Base-by-base conservation (phyloP, 1,139 yeast genomes). In the Kodamaea fungicola region DNA sequence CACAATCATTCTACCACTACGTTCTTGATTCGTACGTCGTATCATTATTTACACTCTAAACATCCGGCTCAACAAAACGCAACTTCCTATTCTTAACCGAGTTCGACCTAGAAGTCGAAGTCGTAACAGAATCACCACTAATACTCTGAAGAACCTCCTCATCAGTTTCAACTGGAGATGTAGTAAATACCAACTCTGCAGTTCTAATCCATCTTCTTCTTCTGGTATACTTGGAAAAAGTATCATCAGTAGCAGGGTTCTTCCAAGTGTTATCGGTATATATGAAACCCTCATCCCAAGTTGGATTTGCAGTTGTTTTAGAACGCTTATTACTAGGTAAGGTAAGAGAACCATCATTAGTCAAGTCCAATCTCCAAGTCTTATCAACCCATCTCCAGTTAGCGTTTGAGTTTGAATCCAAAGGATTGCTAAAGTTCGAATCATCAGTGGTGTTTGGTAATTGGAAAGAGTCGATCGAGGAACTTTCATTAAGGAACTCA, bases 221-320 rank as follows among this genome's bases (percentile, higher is more conserved):
- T 59, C 98, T 76, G 6, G 98, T 92, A 55, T 88, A 92, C 61
- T 88, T 89, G 26, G 94, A 80, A 59, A 82, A 90, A 2, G 94
- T 74, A 56, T 90, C 96, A 42, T 87, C 96, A 0, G 95, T 79
- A 2, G 90, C 66, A 12, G 97, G 96, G 49, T 80, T 81, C 51
- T 86, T 87, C 98, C 98, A 92, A 5, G 95, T 83, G 57, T 89
- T 92, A 59, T 92, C 97, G 52, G 78, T 86, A 59, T 80, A 92
- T 36, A 92, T 77, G 63, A 75, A 92, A 0, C 96, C 98, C 42
- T 88, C 97, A 52, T 85, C 92, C 1, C 77, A 54, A 12, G 71
- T 65, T 8, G 97, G 96, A 50, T 84, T 82, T 1, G 92, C 86
- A 0, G 87, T 80, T 2, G 92, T 77, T 52, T 78, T 82, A 4